These are phyloP conservation scores for Linnemannia zychae DNA, from an alignment of 192 early-diverging fungal genomes.

Conservation along the genomic window DNA sequence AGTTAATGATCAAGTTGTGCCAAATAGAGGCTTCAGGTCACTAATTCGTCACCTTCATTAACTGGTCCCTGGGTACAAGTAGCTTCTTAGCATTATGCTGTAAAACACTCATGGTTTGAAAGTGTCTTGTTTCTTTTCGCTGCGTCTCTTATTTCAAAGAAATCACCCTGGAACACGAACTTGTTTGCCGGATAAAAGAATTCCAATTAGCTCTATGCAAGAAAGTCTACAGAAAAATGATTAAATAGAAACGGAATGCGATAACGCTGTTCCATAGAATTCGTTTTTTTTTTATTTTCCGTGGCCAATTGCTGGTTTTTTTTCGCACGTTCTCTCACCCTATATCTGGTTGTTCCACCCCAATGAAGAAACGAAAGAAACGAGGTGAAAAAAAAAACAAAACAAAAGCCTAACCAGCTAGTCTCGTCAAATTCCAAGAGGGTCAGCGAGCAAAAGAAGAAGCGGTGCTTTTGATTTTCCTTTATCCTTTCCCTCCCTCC, in stretches of 20 bases:
- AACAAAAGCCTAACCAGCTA: neutral
- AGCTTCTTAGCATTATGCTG: neutral
- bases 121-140: neutral
- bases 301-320: neutral
- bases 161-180: neutral
- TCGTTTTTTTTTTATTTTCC: constrained; percentile 1
- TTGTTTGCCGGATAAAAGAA: constrained; percentile 4
- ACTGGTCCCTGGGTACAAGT: too few relatives aligned
- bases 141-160: neutral
- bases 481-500: neutral
- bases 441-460: neutral
- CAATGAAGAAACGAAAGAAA: neutral
- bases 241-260: neutral
- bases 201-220: neutral
- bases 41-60: too few relatives aligned
- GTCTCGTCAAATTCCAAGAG: neutral
- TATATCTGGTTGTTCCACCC: neutral
- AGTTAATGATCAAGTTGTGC: neutral
- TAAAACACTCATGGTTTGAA: neutral
- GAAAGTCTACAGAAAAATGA: neutral
- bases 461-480: neutral
- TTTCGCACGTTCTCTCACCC: too few relatives aligned
- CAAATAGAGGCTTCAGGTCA: neutral
- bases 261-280: too few relatives aligned
- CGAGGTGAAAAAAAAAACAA: neutral